A percentile compares a stretch with the other conserved stretches of the same genome.
Evolutionary conservation across 495 filamentous ascomycete genomes (phyloP).

Genomic region (Aspergillus ostianus): DNA sequence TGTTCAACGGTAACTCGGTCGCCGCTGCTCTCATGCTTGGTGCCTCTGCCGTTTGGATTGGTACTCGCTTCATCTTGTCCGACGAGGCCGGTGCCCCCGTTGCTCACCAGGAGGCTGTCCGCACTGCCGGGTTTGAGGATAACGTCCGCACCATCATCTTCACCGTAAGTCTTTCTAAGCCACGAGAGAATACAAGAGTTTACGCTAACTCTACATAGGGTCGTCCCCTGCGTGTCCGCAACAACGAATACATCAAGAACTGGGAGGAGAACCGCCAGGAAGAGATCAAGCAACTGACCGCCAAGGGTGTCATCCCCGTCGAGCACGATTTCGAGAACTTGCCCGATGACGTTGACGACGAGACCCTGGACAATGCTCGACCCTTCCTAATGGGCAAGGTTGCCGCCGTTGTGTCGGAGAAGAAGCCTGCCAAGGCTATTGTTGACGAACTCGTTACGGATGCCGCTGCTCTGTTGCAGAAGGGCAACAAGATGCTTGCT

Average conservation of each 20-base stretch:
- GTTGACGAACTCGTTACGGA: slow-evolving; percentile 93
- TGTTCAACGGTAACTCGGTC: slow-evolving; percentile 88
- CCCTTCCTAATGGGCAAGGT: slow-evolving; percentile 97
- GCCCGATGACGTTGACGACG: slow-evolving; percentile 66
- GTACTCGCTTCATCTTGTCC: slow-evolving; percentile 88
- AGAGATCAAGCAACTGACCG: slow-evolving; percentile 89
- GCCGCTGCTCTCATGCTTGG: slow-evolving; percentile 92
- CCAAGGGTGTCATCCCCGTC: slow-evolving; percentile 86
- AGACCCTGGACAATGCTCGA: slow-evolving; percentile 85
- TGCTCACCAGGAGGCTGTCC: slow-evolving; percentile 95
- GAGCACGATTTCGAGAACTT: slow-evolving; percentile 92
- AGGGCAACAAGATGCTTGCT: slow-evolving; percentile 61
- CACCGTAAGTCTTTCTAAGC: slow-evolving; percentile 55
- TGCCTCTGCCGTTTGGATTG: slow-evolving; percentile 91
- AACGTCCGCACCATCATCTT: slow-evolving; percentile 97
- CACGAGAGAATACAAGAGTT: neutral
- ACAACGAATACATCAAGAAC: slow-evolving; percentile 87
- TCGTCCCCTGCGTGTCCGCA: slow-evolving; percentile 88
- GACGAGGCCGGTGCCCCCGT: slow-evolving; percentile 93
- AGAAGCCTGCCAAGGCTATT: slow-evolving; percentile 87
- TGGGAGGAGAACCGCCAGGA: slow-evolving; percentile 89
- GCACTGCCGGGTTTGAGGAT: slow-evolving; percentile 88
- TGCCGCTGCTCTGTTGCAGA: slow-evolving; percentile 66
- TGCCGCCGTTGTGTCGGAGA: slow-evolving; percentile 88
- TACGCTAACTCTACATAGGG: slow-evolving; percentile 51